These are phyloP conservation scores for Phytopythium kandeliae DNA, from an alignment of 352 stramenopile genomes.

Conservation along the genomic window DNA sequence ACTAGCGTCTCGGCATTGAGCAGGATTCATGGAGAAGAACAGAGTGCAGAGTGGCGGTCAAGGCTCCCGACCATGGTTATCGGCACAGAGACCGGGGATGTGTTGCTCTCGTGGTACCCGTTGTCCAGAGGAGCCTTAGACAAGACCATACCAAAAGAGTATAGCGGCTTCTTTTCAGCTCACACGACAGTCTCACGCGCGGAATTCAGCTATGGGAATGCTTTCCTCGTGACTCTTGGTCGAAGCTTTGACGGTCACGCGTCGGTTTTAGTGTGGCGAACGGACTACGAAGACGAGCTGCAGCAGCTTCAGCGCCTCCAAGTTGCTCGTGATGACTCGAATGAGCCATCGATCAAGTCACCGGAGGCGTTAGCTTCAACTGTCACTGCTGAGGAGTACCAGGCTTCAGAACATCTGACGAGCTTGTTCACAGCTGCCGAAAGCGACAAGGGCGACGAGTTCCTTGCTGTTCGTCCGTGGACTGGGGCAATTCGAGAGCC, in stretches of 20 bases:
- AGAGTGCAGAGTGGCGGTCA: constrained; percentile 29
- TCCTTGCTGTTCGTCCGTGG: constrained; percentile 58
- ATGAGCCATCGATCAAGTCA: neutral
- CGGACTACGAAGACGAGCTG: constrained; percentile 69
- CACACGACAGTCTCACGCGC: constrained; percentile 36
- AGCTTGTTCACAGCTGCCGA: constrained; percentile 1
- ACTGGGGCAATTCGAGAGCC: constrained; percentile 49
- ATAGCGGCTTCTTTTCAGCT: constrained; percentile 35
- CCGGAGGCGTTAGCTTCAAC: neutral
- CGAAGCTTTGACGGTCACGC: constrained; percentile 22
- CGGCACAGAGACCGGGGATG: constrained; percentile 37
- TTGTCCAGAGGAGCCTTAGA: constrained; percentile 28
- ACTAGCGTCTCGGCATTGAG: constrained; percentile 23
- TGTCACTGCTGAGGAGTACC: neutral
- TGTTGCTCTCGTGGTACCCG: constrained; percentile 73
- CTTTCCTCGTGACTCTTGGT: constrained; percentile 45
- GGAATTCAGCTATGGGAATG: constrained; percentile 47
- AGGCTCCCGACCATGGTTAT: constrained; percentile 38
- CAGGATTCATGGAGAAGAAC: constrained; percentile 29
- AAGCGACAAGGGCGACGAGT: constrained; percentile 43
- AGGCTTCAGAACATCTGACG: neutral
- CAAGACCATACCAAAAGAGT: constrained; percentile 49
- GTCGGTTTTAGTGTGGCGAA: constrained; percentile 64
- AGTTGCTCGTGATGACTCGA: neutral
- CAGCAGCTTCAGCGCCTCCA: constrained; percentile 21